Percentiles rank a stretch among this genome's conserved stretches.
These are phyloP conservation scores for Barnettozyma siamensis DNA, from an alignment of 805 yeast genomes.

Conservation along the genomic window DNA sequence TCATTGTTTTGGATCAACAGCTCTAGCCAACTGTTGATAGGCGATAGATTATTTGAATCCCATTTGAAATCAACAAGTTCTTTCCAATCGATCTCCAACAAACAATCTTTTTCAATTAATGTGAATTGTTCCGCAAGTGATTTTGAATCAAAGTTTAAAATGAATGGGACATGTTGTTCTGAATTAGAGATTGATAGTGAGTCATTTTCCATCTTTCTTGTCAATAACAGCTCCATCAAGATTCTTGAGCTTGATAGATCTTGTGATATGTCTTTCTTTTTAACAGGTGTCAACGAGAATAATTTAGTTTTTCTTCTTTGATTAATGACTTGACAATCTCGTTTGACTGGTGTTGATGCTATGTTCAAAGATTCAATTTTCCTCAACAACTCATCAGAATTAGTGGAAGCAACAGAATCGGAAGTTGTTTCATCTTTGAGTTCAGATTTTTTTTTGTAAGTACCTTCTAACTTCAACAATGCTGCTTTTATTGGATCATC, in stretches of 20 bases:
- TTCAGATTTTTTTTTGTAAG: constrained; percentile 23
- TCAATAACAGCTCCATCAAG: constrained; percentile 35
- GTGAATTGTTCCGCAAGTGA: constrained; percentile 79
- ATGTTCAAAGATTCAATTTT: constrained; percentile 18
- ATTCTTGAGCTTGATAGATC: constrained; percentile 25
- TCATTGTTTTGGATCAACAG: constrained; percentile 53
- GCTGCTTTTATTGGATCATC: constrained; percentile 74
- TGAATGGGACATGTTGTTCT: constrained; percentile 72
- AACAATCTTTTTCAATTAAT: constrained; percentile 75
- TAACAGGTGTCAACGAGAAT: constrained; percentile 30
- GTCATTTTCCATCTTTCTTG: constrained; percentile 20
- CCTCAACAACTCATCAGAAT: constrained; percentile 17
- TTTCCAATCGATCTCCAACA: constrained; percentile 87
- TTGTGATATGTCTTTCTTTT: constrained; percentile 17
- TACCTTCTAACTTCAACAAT: constrained; percentile 74
- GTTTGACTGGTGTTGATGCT: constrained; percentile 11
- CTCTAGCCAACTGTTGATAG: constrained; percentile 80
- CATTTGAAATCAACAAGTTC: constrained; percentile 75
- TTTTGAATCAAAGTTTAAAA: constrained; percentile 63
- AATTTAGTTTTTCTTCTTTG: constrained; percentile 34
- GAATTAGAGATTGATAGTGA: constrained; percentile 23
- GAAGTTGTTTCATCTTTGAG: neutral
- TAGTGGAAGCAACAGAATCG: constrained; percentile 16
- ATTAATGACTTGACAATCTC: constrained; percentile 30
- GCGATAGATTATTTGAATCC: constrained; percentile 53